Evolutionary conservation across 78 protist genomes (phyloP), one percentile per base, ranked within the genome.

Genomic region (Andalucia godoyi): DNA sequence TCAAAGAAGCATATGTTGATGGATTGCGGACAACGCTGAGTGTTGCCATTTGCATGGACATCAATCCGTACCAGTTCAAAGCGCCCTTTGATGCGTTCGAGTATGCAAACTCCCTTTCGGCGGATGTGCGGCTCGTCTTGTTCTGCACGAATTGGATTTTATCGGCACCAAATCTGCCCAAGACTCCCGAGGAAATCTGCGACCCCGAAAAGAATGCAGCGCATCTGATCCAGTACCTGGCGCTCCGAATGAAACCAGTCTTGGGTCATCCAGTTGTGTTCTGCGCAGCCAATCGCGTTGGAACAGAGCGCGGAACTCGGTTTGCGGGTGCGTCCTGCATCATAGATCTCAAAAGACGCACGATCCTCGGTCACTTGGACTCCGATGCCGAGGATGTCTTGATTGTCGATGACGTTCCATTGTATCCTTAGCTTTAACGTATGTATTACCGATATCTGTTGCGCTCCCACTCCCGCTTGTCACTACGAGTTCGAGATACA

Each of bases 31-130:
- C n/a, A n/a, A n/a, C n/a, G 55, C 23, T 70, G 8, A 59, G 66
- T 2, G 7, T 70, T 15, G 76, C 55, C 66, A 70, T 70, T 13
- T 70, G 76, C 50, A 70, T 70, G 76, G 76, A 70, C 33, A 57
- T 70, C 37, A 70, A 70, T 38, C 76, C 76, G 38, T 18, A 70
- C 39, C 4, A 40, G 34, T 70, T 70, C 57, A 18, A 4, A 3
- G 67, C 76, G 10, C 76, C 76, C 30, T 70, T 46, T 21, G 47
- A 51, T 1, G 67, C 51, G 21, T 58, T 12, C 43, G 76, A 70
- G 57, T 55, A 41, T 10, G 76, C 76, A 23, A 8, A 9, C 17
- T 70, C 29, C 50, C 27, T 7, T 6, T 15, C 9, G 6, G 70
- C 46, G 45, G 17, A 12, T 21, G 12, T 42, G 33, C 23, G 43